Evolutionary conservation across 805 yeast genomes (phyloP).

Genomic region (Lipomyces lipofer): DNA sequence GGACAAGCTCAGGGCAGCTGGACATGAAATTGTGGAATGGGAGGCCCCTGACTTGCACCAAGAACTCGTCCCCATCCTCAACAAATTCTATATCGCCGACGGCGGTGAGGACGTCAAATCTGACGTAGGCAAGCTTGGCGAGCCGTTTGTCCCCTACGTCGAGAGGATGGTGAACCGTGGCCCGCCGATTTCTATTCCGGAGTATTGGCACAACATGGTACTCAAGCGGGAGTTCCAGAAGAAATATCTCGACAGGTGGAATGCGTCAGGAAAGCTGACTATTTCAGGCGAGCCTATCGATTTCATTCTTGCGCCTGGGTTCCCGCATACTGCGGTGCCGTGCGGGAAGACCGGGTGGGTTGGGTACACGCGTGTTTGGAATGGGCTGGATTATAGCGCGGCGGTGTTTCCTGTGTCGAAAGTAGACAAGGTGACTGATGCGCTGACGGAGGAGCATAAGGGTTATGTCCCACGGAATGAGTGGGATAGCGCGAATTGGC

Average conservation of each 20-base stretch:
- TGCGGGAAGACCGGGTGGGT: slow-evolving; percentile 40
- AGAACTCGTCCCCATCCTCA: slow-evolving; percentile 41
- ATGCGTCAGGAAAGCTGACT: slow-evolving; percentile 41
- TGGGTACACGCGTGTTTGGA: slow-evolving; percentile 35
- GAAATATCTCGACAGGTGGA: slow-evolving; percentile 48
- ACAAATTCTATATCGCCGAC: slow-evolving; percentile 48
- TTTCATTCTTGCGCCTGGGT: slow-evolving; percentile 50
- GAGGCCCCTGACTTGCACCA: slow-evolving; percentile 42
- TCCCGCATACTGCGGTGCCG: slow-evolving; percentile 49
- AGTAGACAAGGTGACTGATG: slow-evolving; percentile 31
- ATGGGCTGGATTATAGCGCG: slow-evolving; percentile 35
- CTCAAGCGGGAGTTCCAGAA: slow-evolving; percentile 42
- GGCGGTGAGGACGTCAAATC: slow-evolving; percentile 43
- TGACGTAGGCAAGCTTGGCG: slow-evolving; percentile 45
- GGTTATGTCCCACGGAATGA: slow-evolving; percentile 32
- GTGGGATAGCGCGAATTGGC: slow-evolving; percentile 30
- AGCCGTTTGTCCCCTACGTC: slow-evolving; percentile 47
- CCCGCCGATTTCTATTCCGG: slow-evolving; percentile 43
- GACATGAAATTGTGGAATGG: slow-evolving; percentile 56
- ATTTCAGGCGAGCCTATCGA: slow-evolving; percentile 48
- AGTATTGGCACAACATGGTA: slow-evolving; percentile 37
- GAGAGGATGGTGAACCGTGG: slow-evolving; percentile 40
- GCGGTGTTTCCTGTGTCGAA: slow-evolving; percentile 32
- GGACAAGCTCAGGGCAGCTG: slow-evolving; percentile 56
- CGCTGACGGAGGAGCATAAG: slow-evolving; percentile 20